Percentiles rank a stretch among this genome's conserved stretches.
phyloP scores from a whole-genome alignment of 352 stramenopile species.

The Phytophthora pseudosyringae region DNA sequence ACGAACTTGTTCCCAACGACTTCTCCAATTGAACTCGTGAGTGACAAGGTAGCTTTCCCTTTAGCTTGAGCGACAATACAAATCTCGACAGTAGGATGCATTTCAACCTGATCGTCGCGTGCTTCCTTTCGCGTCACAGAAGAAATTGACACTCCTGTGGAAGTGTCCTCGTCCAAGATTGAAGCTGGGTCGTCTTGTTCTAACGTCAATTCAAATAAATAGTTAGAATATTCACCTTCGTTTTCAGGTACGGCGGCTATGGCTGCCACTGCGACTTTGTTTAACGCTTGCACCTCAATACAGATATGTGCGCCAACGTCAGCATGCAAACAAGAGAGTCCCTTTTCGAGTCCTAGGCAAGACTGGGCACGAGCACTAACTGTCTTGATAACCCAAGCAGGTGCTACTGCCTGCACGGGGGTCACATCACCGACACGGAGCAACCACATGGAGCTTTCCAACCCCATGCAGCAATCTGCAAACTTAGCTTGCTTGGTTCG shows the following conservation, averaged over 20 bases:
- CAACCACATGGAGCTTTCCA: conserved; percentile 10
- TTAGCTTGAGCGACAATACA: not conserved
- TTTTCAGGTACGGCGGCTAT: conserved; percentile 1
- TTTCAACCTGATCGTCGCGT: not conserved
- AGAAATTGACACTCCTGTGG: conserved; percentile 4
- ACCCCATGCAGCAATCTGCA: conserved; percentile 3
- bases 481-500: conserved; percentile 1
- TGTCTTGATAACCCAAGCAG: conserved; percentile 23
- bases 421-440: not conserved
- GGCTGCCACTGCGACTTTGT: conserved; percentile 9
- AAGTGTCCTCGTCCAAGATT: not conserved
- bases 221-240: not conserved
- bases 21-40: conserved; percentile 19
- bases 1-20: conserved; percentile 19
- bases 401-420: not conserved
- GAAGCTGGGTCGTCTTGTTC: not conserved
- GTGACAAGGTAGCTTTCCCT: conserved; percentile 9
- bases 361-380: conserved; percentile 1
- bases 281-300: conserved; percentile 21
- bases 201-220: conserved; percentile 14
- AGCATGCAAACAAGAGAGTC: conserved; percentile 7
- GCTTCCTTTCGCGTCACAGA: conserved; percentile 11
- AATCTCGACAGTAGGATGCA: conserved; percentile 10
- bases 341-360: conserved; percentile 14
- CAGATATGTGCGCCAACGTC: conserved; percentile 7